Evolutionary conservation across 1,139 yeast genomes (phyloP).

Genomic region (Blastobotrys proliferans): DNA sequence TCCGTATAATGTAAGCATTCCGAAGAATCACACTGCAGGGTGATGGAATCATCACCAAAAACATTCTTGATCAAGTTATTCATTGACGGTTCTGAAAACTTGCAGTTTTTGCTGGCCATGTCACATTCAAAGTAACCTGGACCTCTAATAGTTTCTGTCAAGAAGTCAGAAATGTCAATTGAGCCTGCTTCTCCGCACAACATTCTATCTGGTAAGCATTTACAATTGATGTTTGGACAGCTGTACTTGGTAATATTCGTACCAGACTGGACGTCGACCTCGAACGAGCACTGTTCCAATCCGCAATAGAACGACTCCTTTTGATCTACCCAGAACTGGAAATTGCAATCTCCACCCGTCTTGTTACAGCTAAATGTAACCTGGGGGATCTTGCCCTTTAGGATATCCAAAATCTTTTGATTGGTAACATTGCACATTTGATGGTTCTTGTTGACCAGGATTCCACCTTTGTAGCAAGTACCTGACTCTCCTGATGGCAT

Average conservation of each 20-base stretch:
- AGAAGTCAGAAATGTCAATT: conserved; percentile 88
- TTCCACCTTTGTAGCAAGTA: conserved; percentile 86
- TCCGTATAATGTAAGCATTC: conserved; percentile 92
- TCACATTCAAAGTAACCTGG: conserved; percentile 93
- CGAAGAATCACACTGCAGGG: conserved; percentile 73
- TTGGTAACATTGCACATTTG: conserved; percentile 95
- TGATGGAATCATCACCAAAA: conserved; percentile 88
- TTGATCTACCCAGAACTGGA: conserved; percentile 95
- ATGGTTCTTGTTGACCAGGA: conserved; percentile 71
- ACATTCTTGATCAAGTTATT: conserved; percentile 83
- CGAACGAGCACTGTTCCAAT: conserved; percentile 62
- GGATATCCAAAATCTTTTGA: conserved; percentile 71
- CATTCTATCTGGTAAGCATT: conserved; percentile 89
- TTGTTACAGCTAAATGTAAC: conserved; percentile 87
- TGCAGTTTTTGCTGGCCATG: conserved; percentile 54
- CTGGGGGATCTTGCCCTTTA: conserved; percentile 80
- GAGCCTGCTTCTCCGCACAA: conserved; percentile 92
- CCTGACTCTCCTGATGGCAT: conserved; percentile 87
- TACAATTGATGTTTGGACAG: conserved; percentile 73
- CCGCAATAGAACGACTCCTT: conserved; percentile 88
- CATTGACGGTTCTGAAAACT: conserved; percentile 93
- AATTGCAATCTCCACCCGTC: conserved; percentile 63
- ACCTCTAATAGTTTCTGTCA: conserved; percentile 83
- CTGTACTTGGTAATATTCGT: conserved; percentile 68
- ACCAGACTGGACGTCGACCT: conserved; percentile 49